phyloP scores from a whole-genome alignment of 2,329 filamentous ascomycete genomes.

The Arthroderma uncinatum region DNA sequence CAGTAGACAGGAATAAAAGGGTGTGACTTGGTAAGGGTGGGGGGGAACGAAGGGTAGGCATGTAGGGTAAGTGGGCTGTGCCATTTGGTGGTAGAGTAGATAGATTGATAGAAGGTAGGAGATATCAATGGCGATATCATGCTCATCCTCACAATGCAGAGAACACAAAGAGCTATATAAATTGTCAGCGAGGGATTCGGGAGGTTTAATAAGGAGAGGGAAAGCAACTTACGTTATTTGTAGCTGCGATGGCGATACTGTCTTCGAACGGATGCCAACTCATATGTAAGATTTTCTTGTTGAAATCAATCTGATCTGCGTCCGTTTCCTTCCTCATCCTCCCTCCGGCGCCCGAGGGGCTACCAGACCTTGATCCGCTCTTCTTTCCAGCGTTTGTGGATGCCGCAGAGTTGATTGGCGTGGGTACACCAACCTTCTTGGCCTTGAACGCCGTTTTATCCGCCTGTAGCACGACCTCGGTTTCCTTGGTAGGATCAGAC shows the following conservation, averaged over 20 bases:
- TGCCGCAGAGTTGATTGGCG: constrained; percentile 74
- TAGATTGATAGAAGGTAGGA: not conserved
- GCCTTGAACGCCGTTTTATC: constrained; percentile 99
- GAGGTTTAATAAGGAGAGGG: not conserved
- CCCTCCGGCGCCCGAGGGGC: constrained; percentile 76
- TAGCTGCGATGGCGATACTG: constrained; percentile 97
- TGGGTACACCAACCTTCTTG: constrained; percentile 97
- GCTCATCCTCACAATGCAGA: constrained; percentile 51
- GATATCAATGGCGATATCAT: not conserved
- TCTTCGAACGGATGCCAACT: constrained; percentile 99
- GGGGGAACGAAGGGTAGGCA: not conserved
- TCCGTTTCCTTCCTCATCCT: constrained; percentile 99
- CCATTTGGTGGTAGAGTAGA: not conserved
- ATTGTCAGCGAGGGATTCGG: constrained; percentile 15
- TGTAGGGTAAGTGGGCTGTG: not conserved
- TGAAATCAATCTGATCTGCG: constrained; percentile 98
- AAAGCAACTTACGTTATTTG: constrained; percentile 95
- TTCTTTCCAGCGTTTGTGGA: constrained; percentile 68
- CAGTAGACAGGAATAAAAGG: not conserved
- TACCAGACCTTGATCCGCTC: constrained; percentile 73
- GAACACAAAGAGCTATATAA: constrained; percentile 59
- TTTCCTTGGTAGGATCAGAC: constrained; percentile 88
- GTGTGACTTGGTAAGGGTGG: not conserved
- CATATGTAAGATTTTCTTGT: constrained; percentile 99
- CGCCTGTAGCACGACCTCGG: constrained; percentile 91